These are phyloP conservation scores for Fusarium sp. DNA, from an alignment of 2,329 filamentous ascomycete genomes.

Conservation along the genomic window DNA sequence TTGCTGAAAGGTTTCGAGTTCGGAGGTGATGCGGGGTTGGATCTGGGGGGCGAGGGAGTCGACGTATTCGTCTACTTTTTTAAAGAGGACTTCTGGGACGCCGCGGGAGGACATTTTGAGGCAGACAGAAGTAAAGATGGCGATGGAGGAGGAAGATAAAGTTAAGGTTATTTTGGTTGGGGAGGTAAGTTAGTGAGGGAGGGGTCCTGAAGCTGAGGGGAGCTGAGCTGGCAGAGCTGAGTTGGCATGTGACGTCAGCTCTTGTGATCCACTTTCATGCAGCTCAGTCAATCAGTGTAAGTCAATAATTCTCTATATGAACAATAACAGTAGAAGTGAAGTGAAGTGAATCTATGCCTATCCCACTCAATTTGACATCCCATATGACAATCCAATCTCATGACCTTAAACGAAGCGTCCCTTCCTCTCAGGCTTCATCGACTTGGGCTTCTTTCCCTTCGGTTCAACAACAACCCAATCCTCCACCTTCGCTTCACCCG, in stretches of 20 bases:
- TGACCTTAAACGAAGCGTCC: background rate
- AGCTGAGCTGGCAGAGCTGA: slow-evolving; percentile 22
- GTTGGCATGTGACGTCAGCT: slow-evolving; percentile 30
- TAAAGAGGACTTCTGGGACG: slow-evolving; percentile 57
- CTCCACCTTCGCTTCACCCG: slow-evolving; percentile 34
- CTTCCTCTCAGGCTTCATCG: background rate
- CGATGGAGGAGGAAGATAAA: background rate
- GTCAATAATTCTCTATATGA: background rate
- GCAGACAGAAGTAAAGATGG: background rate
- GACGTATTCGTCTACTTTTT: slow-evolving; percentile 60
- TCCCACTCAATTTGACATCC: background rate
- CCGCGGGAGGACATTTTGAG: slow-evolving; percentile 51
- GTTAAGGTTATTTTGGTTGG: slow-evolving; percentile 20
- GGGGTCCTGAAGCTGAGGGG: background rate
- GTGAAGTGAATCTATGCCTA: background rate
- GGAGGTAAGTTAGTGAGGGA: background rate
- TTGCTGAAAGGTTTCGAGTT: slow-evolving; percentile 58
- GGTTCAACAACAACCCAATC: slow-evolving; percentile 37
- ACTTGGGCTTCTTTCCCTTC: slow-evolving; percentile 2
- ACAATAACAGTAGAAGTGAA: background rate
- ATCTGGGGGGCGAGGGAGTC: slow-evolving; percentile 60
- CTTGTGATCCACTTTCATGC: slow-evolving; percentile 9
- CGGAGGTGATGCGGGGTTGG: slow-evolving; percentile 58
- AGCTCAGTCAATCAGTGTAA: slow-evolving; percentile 3
- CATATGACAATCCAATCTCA: background rate